A percentile compares a stretch with the other conserved stretches of the same genome.
These are phyloP conservation scores for Puya raimondii DNA, from an alignment of 176 grass and related monocot genomes.

Conservation along the genomic window DNA sequence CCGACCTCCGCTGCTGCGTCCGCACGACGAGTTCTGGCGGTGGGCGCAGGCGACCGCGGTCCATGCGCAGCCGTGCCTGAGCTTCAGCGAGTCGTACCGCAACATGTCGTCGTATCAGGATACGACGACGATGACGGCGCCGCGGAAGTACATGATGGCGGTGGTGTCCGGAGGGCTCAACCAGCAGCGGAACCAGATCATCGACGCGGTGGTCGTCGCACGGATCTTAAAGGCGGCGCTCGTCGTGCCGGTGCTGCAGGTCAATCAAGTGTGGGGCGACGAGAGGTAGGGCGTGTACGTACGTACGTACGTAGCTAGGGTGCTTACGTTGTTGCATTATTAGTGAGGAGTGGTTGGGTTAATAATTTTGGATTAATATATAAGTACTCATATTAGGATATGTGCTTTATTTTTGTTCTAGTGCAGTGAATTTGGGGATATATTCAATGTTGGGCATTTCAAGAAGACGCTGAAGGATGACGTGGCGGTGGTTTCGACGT, in stretches of 20 bases:
- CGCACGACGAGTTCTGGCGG: conserved; percentile 26
- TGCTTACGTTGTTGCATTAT: neutral
- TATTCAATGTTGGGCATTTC: conserved; percentile 38
- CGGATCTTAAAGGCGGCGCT: conserved; percentile 30
- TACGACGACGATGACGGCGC: neutral
- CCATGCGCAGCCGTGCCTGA: conserved; percentile 5
- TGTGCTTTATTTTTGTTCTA: conserved; percentile 1
- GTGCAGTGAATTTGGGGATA: conserved; percentile 42
- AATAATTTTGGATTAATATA: neutral
- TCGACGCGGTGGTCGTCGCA: conserved; percentile 36
- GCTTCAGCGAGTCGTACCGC: conserved; percentile 19
- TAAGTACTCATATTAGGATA: neutral
- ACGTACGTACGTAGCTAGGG: too few relatives aligned
- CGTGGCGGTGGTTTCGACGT: conserved; percentile 23
- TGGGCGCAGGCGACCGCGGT: conserved; percentile 8
- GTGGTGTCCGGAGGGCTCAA: conserved; percentile 42
- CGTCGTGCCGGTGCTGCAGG: conserved; percentile 28
- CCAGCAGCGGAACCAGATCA: conserved; percentile 40
- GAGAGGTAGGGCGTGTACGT: conserved; percentile 18
- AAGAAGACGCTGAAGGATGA: conserved; percentile 35
- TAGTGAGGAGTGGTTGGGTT: neutral
- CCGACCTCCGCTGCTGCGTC: neutral
- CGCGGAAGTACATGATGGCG: conserved; percentile 30
- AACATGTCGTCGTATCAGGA: neutral
- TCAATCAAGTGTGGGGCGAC: conserved; percentile 40